Percentiles rank a stretch among this genome's conserved stretches.
Evolutionary conservation across 2,329 filamentous ascomycete genomes (phyloP).

Genomic region (Colletotrichum tropicicola): DNA sequence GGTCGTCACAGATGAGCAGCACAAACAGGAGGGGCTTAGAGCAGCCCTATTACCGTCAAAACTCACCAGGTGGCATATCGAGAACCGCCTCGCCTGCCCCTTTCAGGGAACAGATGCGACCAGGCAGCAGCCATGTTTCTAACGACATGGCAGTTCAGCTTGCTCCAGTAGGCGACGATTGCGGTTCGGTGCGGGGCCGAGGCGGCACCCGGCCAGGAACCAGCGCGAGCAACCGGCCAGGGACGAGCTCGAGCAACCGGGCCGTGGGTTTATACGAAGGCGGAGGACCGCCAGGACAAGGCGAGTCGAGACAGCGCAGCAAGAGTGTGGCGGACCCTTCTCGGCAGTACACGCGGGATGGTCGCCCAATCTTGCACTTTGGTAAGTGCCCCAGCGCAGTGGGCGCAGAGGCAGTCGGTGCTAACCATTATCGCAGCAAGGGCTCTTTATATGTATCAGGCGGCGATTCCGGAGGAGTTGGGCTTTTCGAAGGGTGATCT

Average conservation of each 20-base stretch:
- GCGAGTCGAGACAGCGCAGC: conserved; percentile 68
- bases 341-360: conserved; percentile 86
- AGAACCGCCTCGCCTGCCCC: conserved; percentile 59
- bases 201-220: conserved; percentile 57
- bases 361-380: conserved; percentile 89
- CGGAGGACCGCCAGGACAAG: conserved; percentile 45
- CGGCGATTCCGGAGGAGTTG: conserved; percentile 94
- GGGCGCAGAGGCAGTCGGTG: background rate
- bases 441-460: conserved; percentile 92
- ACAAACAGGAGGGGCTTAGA: conserved; percentile 43
- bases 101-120: conserved; percentile 57
- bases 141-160: conserved; percentile 76
- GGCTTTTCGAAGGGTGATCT: conserved; percentile 93
- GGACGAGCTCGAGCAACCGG: conserved; percentile 53
- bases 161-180: conserved; percentile 65
- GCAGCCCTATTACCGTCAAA: conserved; percentile 60
- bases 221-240: conserved; percentile 50
- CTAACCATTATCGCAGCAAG: conserved; percentile 67
- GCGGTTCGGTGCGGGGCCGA: conserved; percentile 64
- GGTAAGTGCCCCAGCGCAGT: conserved; percentile 69
- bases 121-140: conserved; percentile 59
- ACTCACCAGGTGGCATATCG: conserved; percentile 58
- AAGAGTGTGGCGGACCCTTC: conserved; percentile 87
- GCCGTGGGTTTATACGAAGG: conserved; percentile 68
- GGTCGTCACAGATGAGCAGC: conserved; percentile 18